Evolutionary conservation across 2,329 filamentous ascomycete species (phyloP).

Genomic region (Paecilomyces formosus): DNA sequence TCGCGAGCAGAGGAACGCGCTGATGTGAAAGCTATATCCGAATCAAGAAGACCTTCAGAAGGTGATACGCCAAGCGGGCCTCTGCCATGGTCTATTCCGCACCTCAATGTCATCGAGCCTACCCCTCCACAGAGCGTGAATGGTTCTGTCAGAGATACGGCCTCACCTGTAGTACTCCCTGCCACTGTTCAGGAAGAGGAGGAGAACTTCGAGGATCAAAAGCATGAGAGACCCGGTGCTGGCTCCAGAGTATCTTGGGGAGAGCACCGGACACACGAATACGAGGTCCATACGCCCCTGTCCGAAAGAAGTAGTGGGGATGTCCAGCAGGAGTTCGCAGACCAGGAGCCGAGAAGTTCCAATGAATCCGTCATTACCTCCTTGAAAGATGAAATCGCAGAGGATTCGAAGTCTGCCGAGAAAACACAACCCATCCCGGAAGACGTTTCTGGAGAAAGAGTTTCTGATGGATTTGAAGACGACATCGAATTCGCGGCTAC

Average conservation of each 20-base stretch:
- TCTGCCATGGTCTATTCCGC: conserved; percentile 42
- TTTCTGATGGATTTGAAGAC: conserved; percentile 55
- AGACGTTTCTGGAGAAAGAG: conserved; percentile 28
- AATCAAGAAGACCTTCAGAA: conserved; percentile 8
- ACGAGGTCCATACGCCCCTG: conserved; percentile 53
- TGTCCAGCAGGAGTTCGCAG: neutral
- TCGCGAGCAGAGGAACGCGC: conserved; percentile 15
- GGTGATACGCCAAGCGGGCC: conserved; percentile 3
- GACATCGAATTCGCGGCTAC: conserved; percentile 64
- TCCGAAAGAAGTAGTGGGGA: conserved; percentile 20
- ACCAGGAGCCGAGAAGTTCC: neutral
- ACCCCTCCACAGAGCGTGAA: conserved; percentile 48
- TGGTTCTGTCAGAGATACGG: conserved; percentile 25
- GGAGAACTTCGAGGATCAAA: conserved; percentile 22
- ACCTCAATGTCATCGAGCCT: conserved; percentile 50
- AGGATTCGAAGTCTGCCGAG: neutral
- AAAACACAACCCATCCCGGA: neutral
- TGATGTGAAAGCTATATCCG: conserved; percentile 14
- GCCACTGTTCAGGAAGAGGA: conserved; percentile 13
- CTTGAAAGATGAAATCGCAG: neutral
- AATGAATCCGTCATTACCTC: neutral
- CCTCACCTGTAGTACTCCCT: conserved; percentile 26
- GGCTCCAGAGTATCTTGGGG: conserved; percentile 58
- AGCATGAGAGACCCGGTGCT: conserved; percentile 37
- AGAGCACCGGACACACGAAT: conserved; percentile 57